Conservation (phyloP, 2,329 filamentous ascomycete genomes). For the Ophiocordyceps camponoti-floridani region DNA sequence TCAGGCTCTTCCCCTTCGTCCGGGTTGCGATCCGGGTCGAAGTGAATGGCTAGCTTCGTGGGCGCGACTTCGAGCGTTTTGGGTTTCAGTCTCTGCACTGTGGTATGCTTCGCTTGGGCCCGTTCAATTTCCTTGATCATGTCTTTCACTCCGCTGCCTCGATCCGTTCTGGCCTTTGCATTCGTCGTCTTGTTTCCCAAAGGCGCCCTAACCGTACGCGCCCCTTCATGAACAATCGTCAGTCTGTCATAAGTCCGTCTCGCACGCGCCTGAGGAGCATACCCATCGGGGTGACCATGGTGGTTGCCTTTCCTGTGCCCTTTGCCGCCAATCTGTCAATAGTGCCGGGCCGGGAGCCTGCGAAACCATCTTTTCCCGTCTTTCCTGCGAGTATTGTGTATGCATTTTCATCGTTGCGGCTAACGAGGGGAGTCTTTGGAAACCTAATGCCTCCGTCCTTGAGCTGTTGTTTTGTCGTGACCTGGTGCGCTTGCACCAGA, state of each 20-base stretch:
- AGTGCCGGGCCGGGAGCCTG: constrained; percentile 24
- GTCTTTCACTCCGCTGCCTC: constrained; percentile 46
- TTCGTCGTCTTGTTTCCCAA: constrained; percentile 95
- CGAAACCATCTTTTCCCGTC: constrained; percentile 14
- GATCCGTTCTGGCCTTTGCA: constrained; percentile 56
- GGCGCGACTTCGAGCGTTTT: constrained; percentile 31
- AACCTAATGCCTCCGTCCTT: constrained; percentile 65
- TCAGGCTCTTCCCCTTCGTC: constrained; percentile 59
- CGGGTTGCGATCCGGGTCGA: constrained; percentile 24
- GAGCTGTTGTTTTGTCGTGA: constrained; percentile 56
- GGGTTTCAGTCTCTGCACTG: constrained; percentile 39
- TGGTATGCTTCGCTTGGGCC: constrained; percentile 40
- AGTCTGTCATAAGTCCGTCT: constrained; percentile 2
- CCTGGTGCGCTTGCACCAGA: constrained; percentile 56
- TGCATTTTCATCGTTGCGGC: constrained; percentile 74
- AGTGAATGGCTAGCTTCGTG: constrained; percentile 45
- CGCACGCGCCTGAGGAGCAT: constrained; percentile 10
- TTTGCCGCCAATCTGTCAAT: constrained; percentile 28
- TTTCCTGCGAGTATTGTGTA: constrained; percentile 18
- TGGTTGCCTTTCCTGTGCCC: constrained; percentile 27
- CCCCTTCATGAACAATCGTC: constrained; percentile 20
- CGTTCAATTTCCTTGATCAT: constrained; percentile 42
- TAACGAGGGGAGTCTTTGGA: constrained; percentile 68
- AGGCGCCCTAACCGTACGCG: constrained; percentile 49
- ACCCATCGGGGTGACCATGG: constrained; percentile 69